Evolutionary conservation across 2,329 filamentous ascomycete species (phyloP).

Genomic region (Beauveria varroae): DNA sequence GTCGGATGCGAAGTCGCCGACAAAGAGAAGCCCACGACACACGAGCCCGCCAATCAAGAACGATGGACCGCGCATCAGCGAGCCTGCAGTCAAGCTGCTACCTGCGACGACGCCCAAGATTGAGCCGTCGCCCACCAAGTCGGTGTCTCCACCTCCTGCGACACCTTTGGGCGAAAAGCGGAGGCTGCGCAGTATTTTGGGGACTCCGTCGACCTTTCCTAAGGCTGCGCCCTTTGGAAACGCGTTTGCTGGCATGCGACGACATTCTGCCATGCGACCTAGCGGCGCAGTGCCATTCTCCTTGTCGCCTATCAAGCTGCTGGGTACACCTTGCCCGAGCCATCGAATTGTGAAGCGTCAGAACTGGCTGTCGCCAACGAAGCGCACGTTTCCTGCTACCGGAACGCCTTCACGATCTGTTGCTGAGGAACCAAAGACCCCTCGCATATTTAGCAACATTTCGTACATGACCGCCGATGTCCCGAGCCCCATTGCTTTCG

Average conservation of each 20-base stretch:
- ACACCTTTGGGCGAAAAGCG: conserved; percentile 17
- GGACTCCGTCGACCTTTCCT: conserved; percentile 7
- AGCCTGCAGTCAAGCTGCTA: conserved; percentile 22
- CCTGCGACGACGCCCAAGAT: conserved; percentile 19
- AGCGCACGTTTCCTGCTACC: not conserved
- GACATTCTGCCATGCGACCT: not conserved
- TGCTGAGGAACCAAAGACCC: not conserved
- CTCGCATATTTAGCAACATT: not conserved
- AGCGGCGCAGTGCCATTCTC: not conserved
- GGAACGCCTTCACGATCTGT: not conserved
- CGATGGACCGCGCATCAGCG: conserved; percentile 20
- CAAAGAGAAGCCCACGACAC: conserved; percentile 22
- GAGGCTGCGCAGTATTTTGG: not conserved
- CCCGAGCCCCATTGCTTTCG: conserved; percentile 1
- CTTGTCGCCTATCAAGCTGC: not conserved
- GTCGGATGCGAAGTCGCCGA: conserved; percentile 23
- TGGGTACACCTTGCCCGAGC: conserved; percentile 5
- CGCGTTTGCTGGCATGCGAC: conserved; percentile 7
- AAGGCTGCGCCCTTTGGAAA: not conserved
- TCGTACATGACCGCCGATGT: not conserved
- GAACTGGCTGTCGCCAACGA: not conserved
- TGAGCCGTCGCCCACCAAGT: conserved; percentile 25
- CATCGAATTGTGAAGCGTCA: not conserved
- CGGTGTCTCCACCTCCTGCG: conserved; percentile 18
- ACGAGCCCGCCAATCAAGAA: conserved; percentile 20